A percentile compares a stretch with the other conserved stretches of the same genome.
Evolutionary conservation across 345 rosid species (phyloP).

Genomic region (Eucalyptus regnans): DNA sequence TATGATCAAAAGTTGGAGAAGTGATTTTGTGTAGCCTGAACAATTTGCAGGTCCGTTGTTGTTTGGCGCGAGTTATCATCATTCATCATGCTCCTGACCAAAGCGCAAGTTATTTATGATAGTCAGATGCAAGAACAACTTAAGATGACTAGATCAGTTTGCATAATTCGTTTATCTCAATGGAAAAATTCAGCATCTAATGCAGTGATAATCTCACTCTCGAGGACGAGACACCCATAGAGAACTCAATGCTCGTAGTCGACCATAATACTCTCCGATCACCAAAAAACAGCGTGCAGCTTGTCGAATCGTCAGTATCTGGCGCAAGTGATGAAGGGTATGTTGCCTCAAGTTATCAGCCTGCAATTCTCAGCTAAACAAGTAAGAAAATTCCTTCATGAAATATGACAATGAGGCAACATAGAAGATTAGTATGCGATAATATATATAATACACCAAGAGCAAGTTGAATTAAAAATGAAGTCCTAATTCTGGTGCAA

Average conservation of each 20-base stretch:
- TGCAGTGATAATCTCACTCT: constrained; percentile 39
- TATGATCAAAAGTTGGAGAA: constrained; percentile 47
- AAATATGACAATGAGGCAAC: neutral
- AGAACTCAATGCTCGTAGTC: constrained; percentile 83
- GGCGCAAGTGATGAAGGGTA: constrained; percentile 72
- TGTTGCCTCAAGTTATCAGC: constrained; percentile 97
- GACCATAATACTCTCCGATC: constrained; percentile 78
- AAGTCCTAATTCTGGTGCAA: neutral
- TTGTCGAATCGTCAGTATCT: constrained; percentile 75
- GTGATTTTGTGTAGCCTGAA: constrained; percentile 62
- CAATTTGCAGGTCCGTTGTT: constrained; percentile 64
- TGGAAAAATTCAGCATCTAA: neutral
- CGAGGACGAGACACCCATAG: constrained; percentile 90
- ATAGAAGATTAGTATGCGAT: neutral
- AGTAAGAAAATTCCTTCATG: neutral
- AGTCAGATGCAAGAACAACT: neutral
- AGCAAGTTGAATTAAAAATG: neutral
- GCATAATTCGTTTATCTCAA: neutral
- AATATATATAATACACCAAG: neutral
- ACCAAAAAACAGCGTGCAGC: constrained; percentile 82
- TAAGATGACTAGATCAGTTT: neutral
- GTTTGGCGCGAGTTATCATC: constrained; percentile 85
- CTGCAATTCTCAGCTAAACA: constrained; percentile 9
- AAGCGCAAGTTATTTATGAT: neutral
- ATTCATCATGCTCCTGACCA: constrained; percentile 25